Percentiles rank a stretch among this genome's conserved stretches.
phyloP scores from a whole-genome alignment of 495 filamentous ascomycete genomes.

The Aspergillus avenaceus region DNA sequence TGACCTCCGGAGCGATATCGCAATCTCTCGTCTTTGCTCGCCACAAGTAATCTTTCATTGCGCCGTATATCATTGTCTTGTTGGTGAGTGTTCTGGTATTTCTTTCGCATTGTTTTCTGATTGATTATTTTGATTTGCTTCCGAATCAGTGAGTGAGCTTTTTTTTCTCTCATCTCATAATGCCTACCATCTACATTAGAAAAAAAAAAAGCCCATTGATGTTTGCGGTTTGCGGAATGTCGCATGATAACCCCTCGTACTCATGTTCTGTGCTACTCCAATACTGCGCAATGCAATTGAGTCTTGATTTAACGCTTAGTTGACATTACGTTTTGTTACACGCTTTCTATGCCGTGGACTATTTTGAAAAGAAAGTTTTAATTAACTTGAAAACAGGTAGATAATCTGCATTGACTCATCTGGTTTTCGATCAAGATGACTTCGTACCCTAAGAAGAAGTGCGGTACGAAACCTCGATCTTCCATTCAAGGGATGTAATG shows the following conservation, averaged over 20 bases:
- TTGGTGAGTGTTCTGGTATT: slow-evolving; percentile 16
- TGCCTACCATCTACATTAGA: no score
- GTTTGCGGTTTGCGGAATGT: no score
- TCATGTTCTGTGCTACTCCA: no score
- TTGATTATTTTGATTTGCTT: neutral
- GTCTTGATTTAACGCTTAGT: no score
- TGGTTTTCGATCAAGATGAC: slow-evolving; percentile 26
- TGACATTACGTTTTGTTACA: no score
- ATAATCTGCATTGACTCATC: neutral
- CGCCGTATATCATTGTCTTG: slow-evolving; percentile 10
- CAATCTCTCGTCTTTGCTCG: slow-evolving; percentile 15
- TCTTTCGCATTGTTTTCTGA: neutral
- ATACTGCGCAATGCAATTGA: no score
- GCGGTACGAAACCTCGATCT: slow-evolving; percentile 29
- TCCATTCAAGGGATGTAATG: neutral
- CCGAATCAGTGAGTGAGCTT: no score
- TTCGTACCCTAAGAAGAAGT: slow-evolving; percentile 42
- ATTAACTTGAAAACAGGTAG: neutral
- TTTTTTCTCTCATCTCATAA: no score
- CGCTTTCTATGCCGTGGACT: no score
- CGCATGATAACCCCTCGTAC: no score
- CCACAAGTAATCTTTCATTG: slow-evolving; percentile 22
- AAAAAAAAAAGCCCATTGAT: no score
- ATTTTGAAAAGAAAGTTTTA: neutral
- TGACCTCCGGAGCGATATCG: slow-evolving; percentile 36